These are phyloP conservation scores for Scedosporium aurantiacum DNA, from an alignment of 2,329 filamentous ascomycete genomes.

Conservation along the genomic window DNA sequence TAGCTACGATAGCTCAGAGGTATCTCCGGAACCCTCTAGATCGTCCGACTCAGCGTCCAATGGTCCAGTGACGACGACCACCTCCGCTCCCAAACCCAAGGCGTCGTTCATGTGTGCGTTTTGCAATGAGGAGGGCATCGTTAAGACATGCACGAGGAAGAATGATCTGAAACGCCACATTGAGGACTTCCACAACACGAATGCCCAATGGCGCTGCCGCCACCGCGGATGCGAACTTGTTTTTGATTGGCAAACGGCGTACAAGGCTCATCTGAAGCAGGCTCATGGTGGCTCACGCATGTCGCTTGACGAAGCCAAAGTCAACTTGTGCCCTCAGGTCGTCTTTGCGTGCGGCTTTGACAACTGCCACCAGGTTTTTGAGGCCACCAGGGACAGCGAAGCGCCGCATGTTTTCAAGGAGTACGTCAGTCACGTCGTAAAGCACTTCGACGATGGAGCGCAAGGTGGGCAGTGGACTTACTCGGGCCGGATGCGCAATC, in stretches of 20 bases:
- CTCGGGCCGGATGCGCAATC: conserved; percentile 31
- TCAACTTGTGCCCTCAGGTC: conserved; percentile 32
- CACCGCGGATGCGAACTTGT: conserved; percentile 31
- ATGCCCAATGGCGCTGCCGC: conserved; percentile 34
- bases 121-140: conserved; percentile 29
- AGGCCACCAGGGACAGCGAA: conserved; percentile 28
- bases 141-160: conserved; percentile 32
- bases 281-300: conserved; percentile 30
- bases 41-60: neutral
- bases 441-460: conserved; percentile 33
- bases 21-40: conserved; percentile 8
- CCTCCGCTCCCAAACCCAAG: conserved; percentile 21
- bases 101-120: conserved; percentile 28
- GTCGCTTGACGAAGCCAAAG: conserved; percentile 29
- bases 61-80: neutral
- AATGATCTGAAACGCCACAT: conserved; percentile 39
- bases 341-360: conserved; percentile 38
- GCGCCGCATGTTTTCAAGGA: conserved; percentile 28
- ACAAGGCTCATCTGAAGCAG: conserved; percentile 34
- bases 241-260: conserved; percentile 37
- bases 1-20: conserved; percentile 12
- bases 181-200: conserved; percentile 35
- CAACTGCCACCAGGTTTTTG: conserved; percentile 31
- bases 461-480: conserved; percentile 32
- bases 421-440: conserved; percentile 34